A percentile compares a stretch with the other conserved stretches of the same genome.
phyloP scores from a whole-genome alignment of 371 early-diverging fungal species.

The Mucor sp. region DNA sequence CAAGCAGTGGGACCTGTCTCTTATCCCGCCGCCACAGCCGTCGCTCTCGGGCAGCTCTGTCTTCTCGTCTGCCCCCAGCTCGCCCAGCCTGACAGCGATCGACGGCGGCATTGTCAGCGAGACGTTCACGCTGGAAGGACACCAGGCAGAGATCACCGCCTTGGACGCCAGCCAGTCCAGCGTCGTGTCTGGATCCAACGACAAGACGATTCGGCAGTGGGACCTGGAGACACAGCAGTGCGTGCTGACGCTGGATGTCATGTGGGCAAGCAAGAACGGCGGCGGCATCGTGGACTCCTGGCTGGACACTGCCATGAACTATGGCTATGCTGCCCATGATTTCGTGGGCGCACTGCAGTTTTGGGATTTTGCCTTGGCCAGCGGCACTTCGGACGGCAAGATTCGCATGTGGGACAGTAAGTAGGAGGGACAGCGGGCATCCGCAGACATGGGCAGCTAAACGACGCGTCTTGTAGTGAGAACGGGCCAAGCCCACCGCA shows the following conservation, averaged over 20 bases:
- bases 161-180: conserved; percentile 47
- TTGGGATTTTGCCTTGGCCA: conserved; percentile 80
- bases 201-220: conserved; percentile 91
- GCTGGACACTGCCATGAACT: conserved; percentile 27
- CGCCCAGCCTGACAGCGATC: conserved; percentile 30
- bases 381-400: conserved; percentile 86
- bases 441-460: conserved; percentile 70
- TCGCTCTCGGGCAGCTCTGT: conserved; percentile 21
- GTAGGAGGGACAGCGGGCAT: no score
- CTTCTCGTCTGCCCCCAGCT: conserved; percentile 30
- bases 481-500: conserved; percentile 79
- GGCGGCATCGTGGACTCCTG: conserved; percentile 22
- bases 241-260: conserved; percentile 65
- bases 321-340: conserved; percentile 48
- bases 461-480: conserved; percentile 50
- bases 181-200: conserved; percentile 82
- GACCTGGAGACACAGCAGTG: conserved; percentile 77
- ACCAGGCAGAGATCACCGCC: conserved; percentile 56
- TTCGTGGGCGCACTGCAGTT: conserved; percentile 80
- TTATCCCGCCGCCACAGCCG: conserved; percentile 38
- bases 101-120: conserved; percentile 28
- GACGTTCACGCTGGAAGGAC: conserved; percentile 56
- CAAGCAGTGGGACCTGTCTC: conserved; percentile 81
- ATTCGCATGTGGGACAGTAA: conserved; percentile 87
- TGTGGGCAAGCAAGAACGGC: conserved; percentile 61